These are phyloP conservation scores for Dioscorea alata DNA, from an alignment of 106 monocot species.

Conservation along the genomic window DNA sequence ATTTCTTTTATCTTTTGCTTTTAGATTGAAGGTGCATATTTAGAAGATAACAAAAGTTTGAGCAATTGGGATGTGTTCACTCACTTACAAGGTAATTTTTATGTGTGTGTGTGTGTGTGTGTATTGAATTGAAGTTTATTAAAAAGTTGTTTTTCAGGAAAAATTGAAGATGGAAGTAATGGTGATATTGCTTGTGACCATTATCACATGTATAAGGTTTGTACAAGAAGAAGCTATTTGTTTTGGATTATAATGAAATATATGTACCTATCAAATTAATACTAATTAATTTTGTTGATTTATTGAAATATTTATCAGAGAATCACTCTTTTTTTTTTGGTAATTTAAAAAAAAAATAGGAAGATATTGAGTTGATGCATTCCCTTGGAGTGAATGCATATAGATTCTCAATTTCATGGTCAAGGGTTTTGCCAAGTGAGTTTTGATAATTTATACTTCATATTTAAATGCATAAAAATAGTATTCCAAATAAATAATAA, in stretches of 20 bases:
- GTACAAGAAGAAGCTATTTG: neutral
- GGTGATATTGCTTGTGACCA: conserved; percentile 19
- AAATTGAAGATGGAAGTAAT: conserved; percentile 8
- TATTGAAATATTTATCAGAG: too few species aligned
- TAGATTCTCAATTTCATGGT: conserved; percentile 24
- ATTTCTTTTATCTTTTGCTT: neutral
- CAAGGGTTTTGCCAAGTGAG: conserved; percentile 22
- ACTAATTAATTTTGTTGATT: neutral
- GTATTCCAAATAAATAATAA: neutral
- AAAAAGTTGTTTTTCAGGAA: too few species aligned
- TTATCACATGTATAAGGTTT: conserved; percentile 13
- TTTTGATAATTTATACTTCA: neutral
- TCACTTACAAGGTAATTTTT: conserved; percentile 13
- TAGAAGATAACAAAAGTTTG: conserved; percentile 16
- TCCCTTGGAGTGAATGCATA: conserved; percentile 14
- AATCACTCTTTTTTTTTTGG: neutral
- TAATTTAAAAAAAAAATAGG: conserved; percentile 2
- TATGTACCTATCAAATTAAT: too few species aligned
- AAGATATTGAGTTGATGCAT: conserved; percentile 20
- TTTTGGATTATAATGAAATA: neutral
- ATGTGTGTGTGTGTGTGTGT: too few species aligned
- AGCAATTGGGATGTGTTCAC: conserved; percentile 29
- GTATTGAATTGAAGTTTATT: too few species aligned
- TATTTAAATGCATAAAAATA: neutral
- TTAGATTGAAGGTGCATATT: conserved; percentile 24